Percentiles rank a stretch among this genome's conserved stretches.
phyloP scores from a whole-genome alignment of 106 monocot species.

The Acorus gramineus region DNA sequence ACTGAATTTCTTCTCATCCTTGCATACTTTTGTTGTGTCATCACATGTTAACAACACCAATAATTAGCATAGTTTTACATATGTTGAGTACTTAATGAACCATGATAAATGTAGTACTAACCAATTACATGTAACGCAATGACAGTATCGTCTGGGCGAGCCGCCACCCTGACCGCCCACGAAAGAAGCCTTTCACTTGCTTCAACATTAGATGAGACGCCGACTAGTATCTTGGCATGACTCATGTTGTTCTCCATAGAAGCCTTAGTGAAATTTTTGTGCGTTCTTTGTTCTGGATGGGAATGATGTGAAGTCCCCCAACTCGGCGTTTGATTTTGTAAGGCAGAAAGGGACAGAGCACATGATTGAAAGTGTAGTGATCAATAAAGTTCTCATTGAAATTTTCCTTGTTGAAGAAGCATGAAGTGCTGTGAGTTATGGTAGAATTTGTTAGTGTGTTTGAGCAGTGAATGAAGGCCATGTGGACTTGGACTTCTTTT shows the following conservation, averaged over 20 bases:
- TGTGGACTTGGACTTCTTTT: no score
- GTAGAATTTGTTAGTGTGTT: not conserved
- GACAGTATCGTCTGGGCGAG: constrained; percentile 30
- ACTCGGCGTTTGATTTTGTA: not conserved
- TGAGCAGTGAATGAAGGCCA: no score
- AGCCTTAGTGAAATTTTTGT: not conserved
- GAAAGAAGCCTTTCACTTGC: constrained; percentile 34
- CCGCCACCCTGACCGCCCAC: constrained; percentile 25
- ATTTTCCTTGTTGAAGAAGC: not conserved
- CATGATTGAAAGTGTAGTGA: not conserved
- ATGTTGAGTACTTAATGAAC: no score
- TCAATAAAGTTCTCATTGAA: not conserved
- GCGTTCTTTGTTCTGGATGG: not conserved
- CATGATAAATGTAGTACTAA: constrained; percentile 3
- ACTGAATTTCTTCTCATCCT: not conserved
- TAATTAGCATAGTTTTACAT: no score
- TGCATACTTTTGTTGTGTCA: not conserved
- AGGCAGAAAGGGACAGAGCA: not conserved
- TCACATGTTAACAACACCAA: no score
- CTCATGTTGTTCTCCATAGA: not conserved
- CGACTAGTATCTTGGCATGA: constrained; percentile 34
- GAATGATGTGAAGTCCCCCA: not conserved
- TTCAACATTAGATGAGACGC: constrained; percentile 18
- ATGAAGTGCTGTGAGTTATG: not conserved
- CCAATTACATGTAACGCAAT: constrained; percentile 46